Evolutionary conservation across 352 stramenopile species (phyloP).

Genomic region (Phytophthora litchii): DNA sequence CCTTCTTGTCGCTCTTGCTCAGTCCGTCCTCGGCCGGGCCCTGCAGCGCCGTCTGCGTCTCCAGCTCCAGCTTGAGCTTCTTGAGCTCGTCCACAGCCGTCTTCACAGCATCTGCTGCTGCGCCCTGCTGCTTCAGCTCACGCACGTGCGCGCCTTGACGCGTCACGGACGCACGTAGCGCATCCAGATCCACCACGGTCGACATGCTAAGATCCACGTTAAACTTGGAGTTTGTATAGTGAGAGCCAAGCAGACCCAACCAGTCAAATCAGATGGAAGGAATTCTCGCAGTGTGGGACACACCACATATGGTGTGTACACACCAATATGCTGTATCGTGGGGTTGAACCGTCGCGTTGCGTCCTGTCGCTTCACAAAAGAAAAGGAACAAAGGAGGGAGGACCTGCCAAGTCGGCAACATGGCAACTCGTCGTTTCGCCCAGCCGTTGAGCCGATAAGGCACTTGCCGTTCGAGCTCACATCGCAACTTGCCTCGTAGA

Average conservation of each 20-base stretch:
- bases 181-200: slow-evolving; percentile 90
- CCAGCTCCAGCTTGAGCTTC: slow-evolving; percentile 92
- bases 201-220: slow-evolving; percentile 9
- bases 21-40: slow-evolving; percentile 65
- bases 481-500: slow-evolving; percentile 34
- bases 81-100: slow-evolving; percentile 94
- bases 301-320: background rate
- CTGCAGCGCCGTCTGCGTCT: slow-evolving; percentile 79
- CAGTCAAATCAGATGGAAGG: slow-evolving; percentile 3
- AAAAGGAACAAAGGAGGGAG: slow-evolving; percentile 20
- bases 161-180: slow-evolving; percentile 93
- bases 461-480: slow-evolving; percentile 11
- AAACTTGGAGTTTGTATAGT: slow-evolving; percentile 35
- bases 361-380: too few relatives aligned
- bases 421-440: slow-evolving; percentile 18
- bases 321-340: background rate
- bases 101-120: slow-evolving; percentile 85
- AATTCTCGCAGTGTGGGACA: slow-evolving; percentile 13
- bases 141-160: slow-evolving; percentile 95
- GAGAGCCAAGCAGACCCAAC: background rate
- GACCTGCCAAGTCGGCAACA: slow-evolving; percentile 16
- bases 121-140: slow-evolving; percentile 97
- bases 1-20: slow-evolving; percentile 86
- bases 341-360: too few relatives aligned
- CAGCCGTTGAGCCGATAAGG: background rate